phyloP scores from a whole-genome alignment of 108 stramenopile species.

The Fistulifera pelliculosa region DNA sequence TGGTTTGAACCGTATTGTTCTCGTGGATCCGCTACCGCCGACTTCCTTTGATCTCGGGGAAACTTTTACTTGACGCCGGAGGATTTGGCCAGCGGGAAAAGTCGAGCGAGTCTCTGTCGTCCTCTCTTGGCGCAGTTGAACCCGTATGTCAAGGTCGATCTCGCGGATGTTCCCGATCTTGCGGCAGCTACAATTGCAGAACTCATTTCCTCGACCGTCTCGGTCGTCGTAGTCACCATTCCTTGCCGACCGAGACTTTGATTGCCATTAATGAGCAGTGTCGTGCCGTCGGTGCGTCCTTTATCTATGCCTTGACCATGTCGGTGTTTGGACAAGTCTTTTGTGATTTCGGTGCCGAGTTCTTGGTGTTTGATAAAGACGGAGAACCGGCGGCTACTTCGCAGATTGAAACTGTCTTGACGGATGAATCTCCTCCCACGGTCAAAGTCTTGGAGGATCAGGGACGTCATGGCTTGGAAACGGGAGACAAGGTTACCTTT shows the following conservation, averaged over 20 bases:
- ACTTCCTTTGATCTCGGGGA: slow-evolving; percentile 77
- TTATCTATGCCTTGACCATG: slow-evolving; percentile 66
- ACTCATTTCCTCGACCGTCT: slow-evolving; percentile 37
- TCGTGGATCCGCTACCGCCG: slow-evolving; percentile 59
- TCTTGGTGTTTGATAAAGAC: slow-evolving; percentile 85
- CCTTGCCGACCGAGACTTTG: slow-evolving; percentile 56
- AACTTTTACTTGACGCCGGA: slow-evolving; percentile 63
- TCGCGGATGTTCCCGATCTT: slow-evolving; percentile 36
- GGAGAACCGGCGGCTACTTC: slow-evolving; percentile 86
- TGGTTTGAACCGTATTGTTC: slow-evolving; percentile 66
- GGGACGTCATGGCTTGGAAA: slow-evolving; percentile 91
- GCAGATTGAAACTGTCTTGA: slow-evolving; percentile 83
- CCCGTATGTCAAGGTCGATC: slow-evolving; percentile 70
- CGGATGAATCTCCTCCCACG: slow-evolving; percentile 56
- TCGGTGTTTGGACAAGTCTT: slow-evolving; percentile 90
- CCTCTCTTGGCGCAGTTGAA: slow-evolving; percentile 72
- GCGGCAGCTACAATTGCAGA: slow-evolving; percentile 34
- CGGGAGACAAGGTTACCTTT: slow-evolving; percentile 90
- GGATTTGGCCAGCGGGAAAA: slow-evolving; percentile 19
- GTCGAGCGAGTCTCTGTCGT: slow-evolving; percentile 48
- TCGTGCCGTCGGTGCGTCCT: slow-evolving; percentile 47
- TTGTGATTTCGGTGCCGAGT: slow-evolving; percentile 93
- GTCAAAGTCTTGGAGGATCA: slow-evolving; percentile 96
- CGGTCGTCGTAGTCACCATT: slow-evolving; percentile 56
- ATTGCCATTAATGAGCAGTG: slow-evolving; percentile 68